These are phyloP conservation scores for Tylopilus balloui DNA, from an alignment of 768 basidiomycete genomes.

Conservation along the genomic window DNA sequence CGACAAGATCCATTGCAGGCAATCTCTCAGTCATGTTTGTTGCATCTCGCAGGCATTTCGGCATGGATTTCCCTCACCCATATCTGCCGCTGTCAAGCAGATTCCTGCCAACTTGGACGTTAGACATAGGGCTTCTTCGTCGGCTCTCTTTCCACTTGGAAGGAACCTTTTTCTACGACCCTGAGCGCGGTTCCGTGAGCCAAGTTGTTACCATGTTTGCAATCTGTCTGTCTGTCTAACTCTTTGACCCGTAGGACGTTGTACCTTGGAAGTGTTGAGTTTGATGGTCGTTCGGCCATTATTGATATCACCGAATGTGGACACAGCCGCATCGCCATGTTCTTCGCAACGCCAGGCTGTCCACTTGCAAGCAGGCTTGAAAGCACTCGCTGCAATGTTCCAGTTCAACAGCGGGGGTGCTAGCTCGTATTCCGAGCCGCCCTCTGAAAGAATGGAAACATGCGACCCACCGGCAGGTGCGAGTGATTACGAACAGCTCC, in stretches of 20 bases:
- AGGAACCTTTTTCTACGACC: neutral
- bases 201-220: neutral
- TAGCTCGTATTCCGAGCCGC: neutral
- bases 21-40: constrained; percentile 2
- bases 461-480: neutral
- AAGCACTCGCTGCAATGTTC: constrained; percentile 1
- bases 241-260: too few species aligned
- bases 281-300: neutral
- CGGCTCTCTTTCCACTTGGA: neutral
- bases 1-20: constrained; percentile 2
- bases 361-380: neutral
- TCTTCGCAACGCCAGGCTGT: neutral
- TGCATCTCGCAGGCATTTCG: constrained; percentile 5
- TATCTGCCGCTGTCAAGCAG: neutral
- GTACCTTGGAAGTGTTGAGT: neutral
- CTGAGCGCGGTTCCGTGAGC: constrained; percentile 4
- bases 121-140: constrained; percentile 1
- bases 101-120: neutral
- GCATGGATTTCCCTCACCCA: constrained; percentile 4
- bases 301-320: neutral
- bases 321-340: neutral
- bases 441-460: neutral
- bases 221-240: neutral
- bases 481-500: neutral
- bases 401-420: neutral